A percentile compares a stretch with the other conserved stretches of the same genome.
Conservation (phyloP, 139 green algal species). For the Closterium sp. region DNA sequence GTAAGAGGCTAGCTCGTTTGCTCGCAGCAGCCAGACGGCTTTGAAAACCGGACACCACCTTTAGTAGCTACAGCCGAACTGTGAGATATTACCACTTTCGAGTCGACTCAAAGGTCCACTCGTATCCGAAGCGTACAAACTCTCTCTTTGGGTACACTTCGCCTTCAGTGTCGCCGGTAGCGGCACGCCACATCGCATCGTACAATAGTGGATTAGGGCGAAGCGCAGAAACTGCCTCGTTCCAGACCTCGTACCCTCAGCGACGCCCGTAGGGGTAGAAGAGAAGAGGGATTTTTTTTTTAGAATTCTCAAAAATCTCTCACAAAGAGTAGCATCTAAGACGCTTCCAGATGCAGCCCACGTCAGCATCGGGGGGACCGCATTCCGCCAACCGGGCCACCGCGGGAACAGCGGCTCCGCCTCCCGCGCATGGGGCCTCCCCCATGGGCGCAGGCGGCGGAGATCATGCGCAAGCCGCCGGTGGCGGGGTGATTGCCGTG, state of each 20-base stretch:
- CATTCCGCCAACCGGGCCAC: neutral
- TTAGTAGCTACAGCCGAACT: no score
- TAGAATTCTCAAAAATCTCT: no score
- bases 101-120: no score
- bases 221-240: neutral
- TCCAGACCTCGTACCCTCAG: neutral
- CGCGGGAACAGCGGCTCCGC: neutral
- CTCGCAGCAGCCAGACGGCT: no score
- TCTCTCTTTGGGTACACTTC: no score
- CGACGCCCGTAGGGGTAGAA: neutral
- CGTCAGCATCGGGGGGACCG: neutral
- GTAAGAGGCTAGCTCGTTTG: no score
- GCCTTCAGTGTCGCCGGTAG: no score
- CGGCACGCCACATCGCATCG: neutral
- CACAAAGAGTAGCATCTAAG: neutral
- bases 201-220: neutral
- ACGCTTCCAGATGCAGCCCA: neutral
- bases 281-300: neutral
- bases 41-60: no score
- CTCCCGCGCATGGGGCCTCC: neutral
- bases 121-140: no score
- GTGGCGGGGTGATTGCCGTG: neutral
- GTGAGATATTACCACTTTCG: no score
- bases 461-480: neutral
- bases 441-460: neutral